Conservation (phyloP, 1,284 basidiomycete species). For the Malassezia nana region DNA sequence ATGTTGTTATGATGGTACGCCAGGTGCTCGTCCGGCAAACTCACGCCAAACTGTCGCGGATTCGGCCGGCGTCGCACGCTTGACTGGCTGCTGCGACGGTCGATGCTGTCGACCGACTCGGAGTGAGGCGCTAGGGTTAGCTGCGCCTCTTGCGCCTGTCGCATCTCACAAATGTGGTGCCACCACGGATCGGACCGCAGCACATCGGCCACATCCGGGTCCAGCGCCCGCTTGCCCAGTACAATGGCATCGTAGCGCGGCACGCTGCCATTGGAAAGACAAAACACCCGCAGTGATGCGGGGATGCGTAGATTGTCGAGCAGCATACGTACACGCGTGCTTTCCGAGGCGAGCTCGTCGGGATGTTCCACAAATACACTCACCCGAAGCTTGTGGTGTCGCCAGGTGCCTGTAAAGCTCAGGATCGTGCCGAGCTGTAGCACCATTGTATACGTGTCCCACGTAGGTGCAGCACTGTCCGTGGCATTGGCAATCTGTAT, state of each 20-base stretch:
- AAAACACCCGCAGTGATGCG: conserved; percentile 42
- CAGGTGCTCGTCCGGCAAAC: conserved; percentile 41
- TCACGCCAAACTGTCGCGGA: conserved; percentile 34
- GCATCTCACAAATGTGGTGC: conserved; percentile 36
- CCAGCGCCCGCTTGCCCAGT: conserved; percentile 27
- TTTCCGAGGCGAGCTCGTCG: conserved; percentile 36
- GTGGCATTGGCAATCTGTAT: conserved; percentile 42
- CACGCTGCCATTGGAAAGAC: conserved; percentile 31
- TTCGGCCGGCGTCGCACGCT: conserved; percentile 17
- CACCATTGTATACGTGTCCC: conserved; percentile 48
- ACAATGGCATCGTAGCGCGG: conserved; percentile 42
- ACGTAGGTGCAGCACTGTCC: conserved; percentile 27
- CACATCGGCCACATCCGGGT: conserved; percentile 24
- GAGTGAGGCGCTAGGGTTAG: conserved; percentile 16
- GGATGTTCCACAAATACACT: conserved; percentile 46
- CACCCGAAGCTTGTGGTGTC: conserved; percentile 41
- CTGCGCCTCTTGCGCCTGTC: conserved; percentile 35
- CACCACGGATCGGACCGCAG: conserved; percentile 44
- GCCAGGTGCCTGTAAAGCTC: conserved; percentile 45
- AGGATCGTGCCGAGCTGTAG: conserved; percentile 47
- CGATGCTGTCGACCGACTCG: conserved; percentile 12
- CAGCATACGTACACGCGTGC: conserved; percentile 34
- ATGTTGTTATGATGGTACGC: conserved; percentile 45
- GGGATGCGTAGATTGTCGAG: conserved; percentile 46
- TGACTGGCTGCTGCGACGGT: not conserved